A percentile compares a stretch with the other conserved stretches of the same genome.
These are phyloP conservation scores for Acorus gramineus DNA, from an alignment of 106 monocot species.

Conservation along the genomic window DNA sequence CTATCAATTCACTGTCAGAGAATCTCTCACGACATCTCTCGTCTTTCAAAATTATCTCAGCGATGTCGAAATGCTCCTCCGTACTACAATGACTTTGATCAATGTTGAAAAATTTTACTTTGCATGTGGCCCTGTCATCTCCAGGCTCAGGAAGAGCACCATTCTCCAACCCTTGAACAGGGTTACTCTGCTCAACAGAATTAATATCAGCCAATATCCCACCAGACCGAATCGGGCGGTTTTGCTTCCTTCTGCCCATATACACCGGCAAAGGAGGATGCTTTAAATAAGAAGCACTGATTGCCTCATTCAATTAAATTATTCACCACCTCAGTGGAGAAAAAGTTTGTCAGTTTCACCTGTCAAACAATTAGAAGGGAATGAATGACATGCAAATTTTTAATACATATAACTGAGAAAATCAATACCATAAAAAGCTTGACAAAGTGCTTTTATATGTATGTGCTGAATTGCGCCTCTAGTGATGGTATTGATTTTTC, in stretches of 20 bases:
- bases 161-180: conserved; percentile 4
- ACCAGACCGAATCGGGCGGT: conserved; percentile 56
- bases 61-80: conserved; percentile 59
- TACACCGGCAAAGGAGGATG: conserved; percentile 26
- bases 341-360: too few relatives aligned
- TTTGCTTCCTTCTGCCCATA: conserved; percentile 47
- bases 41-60: conserved; percentile 59
- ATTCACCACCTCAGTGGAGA: too few relatives aligned
- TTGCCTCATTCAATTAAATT: too few relatives aligned
- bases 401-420: too few relatives aligned
- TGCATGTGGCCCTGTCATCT: not conserved
- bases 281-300: not conserved
- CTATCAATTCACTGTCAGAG: conserved; percentile 15
- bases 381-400: too few relatives aligned
- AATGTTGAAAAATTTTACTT: conserved; percentile 33
- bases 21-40: conserved; percentile 34
- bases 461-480: too few relatives aligned
- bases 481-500: too few relatives aligned
- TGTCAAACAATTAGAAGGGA: too few relatives aligned
- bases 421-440: too few relatives aligned
- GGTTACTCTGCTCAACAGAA: not conserved
- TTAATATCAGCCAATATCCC: conserved; percentile 12
- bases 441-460: too few relatives aligned
- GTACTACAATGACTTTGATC: conserved; percentile 27
- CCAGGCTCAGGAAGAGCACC: not conserved